phyloP scores from a whole-genome alignment of 345 rosid genomes.

The Laguncularia racemosa region DNA sequence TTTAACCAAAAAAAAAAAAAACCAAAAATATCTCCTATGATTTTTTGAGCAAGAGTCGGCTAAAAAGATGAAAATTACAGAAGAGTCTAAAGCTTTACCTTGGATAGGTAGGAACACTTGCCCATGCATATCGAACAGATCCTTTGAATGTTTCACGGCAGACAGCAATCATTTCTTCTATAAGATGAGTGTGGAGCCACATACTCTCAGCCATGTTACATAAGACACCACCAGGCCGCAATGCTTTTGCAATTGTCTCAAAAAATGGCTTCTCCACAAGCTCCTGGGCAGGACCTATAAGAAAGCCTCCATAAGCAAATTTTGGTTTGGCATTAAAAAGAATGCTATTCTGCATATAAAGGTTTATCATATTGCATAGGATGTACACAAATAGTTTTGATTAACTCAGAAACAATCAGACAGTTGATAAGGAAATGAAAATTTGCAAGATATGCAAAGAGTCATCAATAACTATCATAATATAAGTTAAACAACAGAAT shows the following conservation, averaged over 20 bases:
- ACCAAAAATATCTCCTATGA: too few species aligned
- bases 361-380: too few species aligned
- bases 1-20: too few species aligned
- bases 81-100: constrained; percentile 32
- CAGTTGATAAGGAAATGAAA: too few species aligned
- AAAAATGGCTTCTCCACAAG: constrained; percentile 95
- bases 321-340: neutral
- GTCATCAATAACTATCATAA: too few species aligned
- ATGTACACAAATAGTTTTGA: too few species aligned
- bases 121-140: constrained; percentile 89
- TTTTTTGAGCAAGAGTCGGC: neutral
- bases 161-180: constrained; percentile 68
- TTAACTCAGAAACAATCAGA: too few species aligned
- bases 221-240: constrained; percentile 91
- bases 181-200: constrained; percentile 98
- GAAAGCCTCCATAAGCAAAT: neutral
- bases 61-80: neutral
- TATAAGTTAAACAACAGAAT: too few species aligned
- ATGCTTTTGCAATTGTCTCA: constrained; percentile 62
- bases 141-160: constrained; percentile 76
- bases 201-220: constrained; percentile 98
- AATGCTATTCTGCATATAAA: too few species aligned
- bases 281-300: constrained; percentile 83
- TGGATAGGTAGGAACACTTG: constrained; percentile 95
- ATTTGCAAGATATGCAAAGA: too few species aligned